Percentiles rank a stretch among this genome's conserved stretches.
Conservation (phyloP, 2,329 filamentous ascomycete species). For the Kalmusia sp. region DNA sequence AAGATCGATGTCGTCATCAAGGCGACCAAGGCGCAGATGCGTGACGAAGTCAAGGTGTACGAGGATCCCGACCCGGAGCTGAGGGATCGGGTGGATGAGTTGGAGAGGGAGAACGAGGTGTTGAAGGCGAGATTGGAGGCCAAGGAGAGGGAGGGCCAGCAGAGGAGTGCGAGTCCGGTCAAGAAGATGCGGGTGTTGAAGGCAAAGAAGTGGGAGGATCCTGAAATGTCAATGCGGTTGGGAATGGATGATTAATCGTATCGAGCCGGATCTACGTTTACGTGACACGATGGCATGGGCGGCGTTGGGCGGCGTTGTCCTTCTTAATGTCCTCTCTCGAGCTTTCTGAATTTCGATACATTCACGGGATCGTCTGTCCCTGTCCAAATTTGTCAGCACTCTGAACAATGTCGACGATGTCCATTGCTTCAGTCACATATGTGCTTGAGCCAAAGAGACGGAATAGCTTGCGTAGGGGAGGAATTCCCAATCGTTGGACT, state of each 20-base stretch:
- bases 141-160: slow-evolving; percentile 49
- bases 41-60: slow-evolving; percentile 49
- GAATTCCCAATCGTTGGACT: slow-evolving; percentile 42
- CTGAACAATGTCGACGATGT: neutral
- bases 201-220: slow-evolving; percentile 56
- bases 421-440: neutral
- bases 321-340: neutral
- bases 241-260: slow-evolving; percentile 18
- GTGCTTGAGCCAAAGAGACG: neutral
- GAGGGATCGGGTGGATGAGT: slow-evolving; percentile 43
- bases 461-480: slow-evolving; percentile 32
- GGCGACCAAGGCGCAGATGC: slow-evolving; percentile 53
- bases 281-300: slow-evolving; percentile 6
- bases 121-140: slow-evolving; percentile 47
- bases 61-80: slow-evolving; percentile 52
- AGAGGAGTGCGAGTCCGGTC: slow-evolving; percentile 50
- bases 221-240: slow-evolving; percentile 27
- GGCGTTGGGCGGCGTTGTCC: slow-evolving; percentile 6
- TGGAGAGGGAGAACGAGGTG: slow-evolving; percentile 54
- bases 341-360: neutral
- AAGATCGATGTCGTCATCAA: slow-evolving; percentile 79
- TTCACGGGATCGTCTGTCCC: neutral
- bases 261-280: neutral
- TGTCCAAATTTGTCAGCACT: neutral
- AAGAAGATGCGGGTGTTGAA: slow-evolving; percentile 60